A percentile compares a stretch with the other conserved stretches of the same genome.
These are phyloP conservation scores for Tanacetum coccineum DNA, from an alignment of 129 eudicot genomes.

Conservation along the genomic window DNA sequence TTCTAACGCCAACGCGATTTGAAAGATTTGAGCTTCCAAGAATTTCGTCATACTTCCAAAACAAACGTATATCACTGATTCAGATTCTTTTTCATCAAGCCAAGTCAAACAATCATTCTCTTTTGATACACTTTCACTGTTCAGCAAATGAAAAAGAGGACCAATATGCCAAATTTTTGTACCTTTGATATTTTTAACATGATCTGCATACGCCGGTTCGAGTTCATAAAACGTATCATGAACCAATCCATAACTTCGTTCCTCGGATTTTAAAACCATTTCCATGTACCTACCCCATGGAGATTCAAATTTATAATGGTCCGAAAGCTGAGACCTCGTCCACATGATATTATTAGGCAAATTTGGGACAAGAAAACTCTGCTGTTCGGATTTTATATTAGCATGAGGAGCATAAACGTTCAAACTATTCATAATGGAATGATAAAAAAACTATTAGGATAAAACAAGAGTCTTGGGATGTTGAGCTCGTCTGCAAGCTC, in stretches of 20 bases:
- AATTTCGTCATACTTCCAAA: constrained; percentile 42
- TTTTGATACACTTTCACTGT: not conserved
- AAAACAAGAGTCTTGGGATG: constrained; percentile 41
- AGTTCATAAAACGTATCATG: constrained; percentile 40
- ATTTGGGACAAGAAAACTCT: constrained; percentile 30
- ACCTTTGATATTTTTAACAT: constrained; percentile 17
- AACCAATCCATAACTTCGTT: constrained; percentile 39
- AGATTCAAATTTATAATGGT: constrained; percentile 1
- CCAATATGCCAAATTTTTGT: constrained; percentile 36
- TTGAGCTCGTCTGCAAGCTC: too few relatives aligned
- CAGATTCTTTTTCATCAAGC: constrained; percentile 30
- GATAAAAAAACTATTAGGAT: constrained; percentile 22
- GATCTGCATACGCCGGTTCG: constrained; percentile 40
- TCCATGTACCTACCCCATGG: not conserved
- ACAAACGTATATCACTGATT: constrained; percentile 36
- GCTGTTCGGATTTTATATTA: constrained; percentile 22
- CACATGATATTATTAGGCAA: constrained; percentile 34
- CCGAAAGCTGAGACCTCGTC: constrained; percentile 34
- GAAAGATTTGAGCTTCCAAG: constrained; percentile 30
- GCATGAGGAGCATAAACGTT: constrained; percentile 25
- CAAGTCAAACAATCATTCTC: constrained; percentile 26
- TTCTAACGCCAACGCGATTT: constrained; percentile 46
- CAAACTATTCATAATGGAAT: constrained; percentile 25
- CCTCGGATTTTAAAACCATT: constrained; percentile 15
- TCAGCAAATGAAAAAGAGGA: constrained; percentile 28